Conservation (phyloP, 2,329 filamentous ascomycete genomes). For the Colletotrichum spinosum region DNA sequence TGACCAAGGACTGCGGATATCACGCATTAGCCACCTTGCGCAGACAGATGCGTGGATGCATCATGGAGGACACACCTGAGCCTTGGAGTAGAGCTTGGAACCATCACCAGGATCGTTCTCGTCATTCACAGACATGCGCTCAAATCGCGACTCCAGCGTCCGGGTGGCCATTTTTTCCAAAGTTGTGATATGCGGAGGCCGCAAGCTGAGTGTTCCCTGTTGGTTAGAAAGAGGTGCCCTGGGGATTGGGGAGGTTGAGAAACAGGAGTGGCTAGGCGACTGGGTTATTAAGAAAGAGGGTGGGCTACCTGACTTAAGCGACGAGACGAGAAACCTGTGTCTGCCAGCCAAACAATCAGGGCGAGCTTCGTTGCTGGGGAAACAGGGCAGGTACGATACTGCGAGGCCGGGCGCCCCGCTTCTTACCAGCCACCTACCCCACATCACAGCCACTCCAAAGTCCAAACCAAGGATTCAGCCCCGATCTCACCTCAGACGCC, state of each 20-base stretch:
- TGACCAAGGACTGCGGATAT: conserved; percentile 39
- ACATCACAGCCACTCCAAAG: conserved; percentile 22
- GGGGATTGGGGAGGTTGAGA: conserved; percentile 15
- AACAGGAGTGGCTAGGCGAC: conserved; percentile 9
- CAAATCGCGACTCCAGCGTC: conserved; percentile 86
- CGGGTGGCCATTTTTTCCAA: conserved; percentile 74
- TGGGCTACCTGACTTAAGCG: conserved; percentile 1
- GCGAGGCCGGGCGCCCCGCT: conserved; percentile 16
- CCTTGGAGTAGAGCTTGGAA: conserved; percentile 72
- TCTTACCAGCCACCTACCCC: conserved; percentile 20
- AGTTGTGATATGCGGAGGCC: conserved; percentile 20
- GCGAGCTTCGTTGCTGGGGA: conserved; percentile 29
- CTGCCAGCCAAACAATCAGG: conserved; percentile 34
- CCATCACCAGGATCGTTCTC: conserved; percentile 78
- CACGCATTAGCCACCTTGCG: conserved; percentile 51
- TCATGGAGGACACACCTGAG: conserved; percentile 72
- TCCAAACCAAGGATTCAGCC: background rate
- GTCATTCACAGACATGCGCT: conserved; percentile 89
- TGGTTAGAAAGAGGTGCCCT: conserved; percentile 28
- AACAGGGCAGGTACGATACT: conserved; percentile 31
- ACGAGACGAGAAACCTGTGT: conserved; percentile 21
- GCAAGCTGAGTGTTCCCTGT: conserved; percentile 33
- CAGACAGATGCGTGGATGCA: background rate
- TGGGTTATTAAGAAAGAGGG: conserved; percentile 33
- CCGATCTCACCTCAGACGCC: too few relatives aligned